Base-by-base conservation (phyloP, 371 early-diverging fungal genomes). In the Haplosporangium sp. region DNA sequence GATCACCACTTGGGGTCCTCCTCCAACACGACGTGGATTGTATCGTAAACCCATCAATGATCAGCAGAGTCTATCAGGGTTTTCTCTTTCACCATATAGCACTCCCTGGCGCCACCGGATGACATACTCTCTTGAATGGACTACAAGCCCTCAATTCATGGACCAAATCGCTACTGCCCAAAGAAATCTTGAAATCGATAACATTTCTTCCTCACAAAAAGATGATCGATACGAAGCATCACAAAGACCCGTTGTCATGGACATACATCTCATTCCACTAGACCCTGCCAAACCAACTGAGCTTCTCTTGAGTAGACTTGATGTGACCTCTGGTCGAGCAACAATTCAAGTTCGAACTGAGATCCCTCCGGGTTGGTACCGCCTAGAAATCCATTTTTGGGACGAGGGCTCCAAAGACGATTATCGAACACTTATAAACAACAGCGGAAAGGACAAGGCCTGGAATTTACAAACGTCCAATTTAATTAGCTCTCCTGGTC, bases 61-160 rank as follows among this genome's bases (percentile, higher is more conserved):
- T 20, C 70, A 37, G 47, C 57, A 59, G 4, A 69, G 69, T 27
- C 15, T 78, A 3, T 19, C 58, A 1, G 71, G 58, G 2, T 67
- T 78, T 27, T 37, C 15, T 5, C 38, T 78, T 10, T 27, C 48
- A 8, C 50, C 64, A 0, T 45, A 70, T 11, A 37, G 65, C 10
- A 27, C 65, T n/a, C 78, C 74, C 4, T 78, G 78, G 78, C 67
- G 74, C 3, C 64, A 73, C 19, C 57, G 56, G 38, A 64, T 73
- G 61, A 45, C 47, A 0, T 78, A 78, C 20, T 50, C 57, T 2
- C 20, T 78, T 19, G 63, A 69, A 19, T 78, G 78, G 78, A 53
- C 37, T 4, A 34, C 47, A 0, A 57, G 63, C 8, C 50, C 52
- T 5, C 45, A 57, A 17, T 48, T 70, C 38, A 37, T 65, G 13